Base-by-base conservation (phyloP, 1,139 yeast genomes). In the Lodderomyces pseudojiufengensis region DNA sequence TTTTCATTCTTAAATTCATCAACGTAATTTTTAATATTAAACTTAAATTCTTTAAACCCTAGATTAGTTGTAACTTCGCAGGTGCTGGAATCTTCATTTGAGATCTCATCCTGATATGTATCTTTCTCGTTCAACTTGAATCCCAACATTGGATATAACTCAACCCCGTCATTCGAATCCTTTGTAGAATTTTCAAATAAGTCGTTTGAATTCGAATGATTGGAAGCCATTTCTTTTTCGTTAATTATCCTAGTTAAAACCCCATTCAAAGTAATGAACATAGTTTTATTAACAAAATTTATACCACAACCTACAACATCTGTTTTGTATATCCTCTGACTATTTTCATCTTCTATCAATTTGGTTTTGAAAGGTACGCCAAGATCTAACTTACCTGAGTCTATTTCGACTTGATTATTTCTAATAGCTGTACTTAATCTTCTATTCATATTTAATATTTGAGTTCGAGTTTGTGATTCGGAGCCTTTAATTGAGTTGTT, bases 251-350 rank as follows among this genome's bases (percentile, higher is more conserved):
- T 58, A 13, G 66, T 63, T 31, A 66, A 52, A 5, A 84, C 72
- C 3, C 97, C 97, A 57, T 90, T 88, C 55, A 85, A 80, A 0
- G 97, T 88, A 45, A 78, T 78, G 49, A 88, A 90, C 3, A 87
- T 69, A 0, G 78, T 63, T 31, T 76, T 73, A 29, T 76, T 76
- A 20, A 74, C 65, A 49, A 77, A 84, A 59, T 88, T 84, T 20
- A 87, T 70, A 2, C 97, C 96, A 56, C 94, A 83, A 0, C 97
- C 97, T 44, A 90, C 70, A 2, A 75, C 67, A 55, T 88, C 97
- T 15, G 70, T 56, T 32, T 50, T 60, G 42, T 50, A 52, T 1
- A 50, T 32, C 31, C 54, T 52, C 27, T 49, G 52, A 3, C 38
- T 35, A 1, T 35, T 39, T 4, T 32, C 33, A 10, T 40, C 41